phyloP scores from a whole-genome alignment of 352 stramenopile species.

The Phytophthora nicotianae region DNA sequence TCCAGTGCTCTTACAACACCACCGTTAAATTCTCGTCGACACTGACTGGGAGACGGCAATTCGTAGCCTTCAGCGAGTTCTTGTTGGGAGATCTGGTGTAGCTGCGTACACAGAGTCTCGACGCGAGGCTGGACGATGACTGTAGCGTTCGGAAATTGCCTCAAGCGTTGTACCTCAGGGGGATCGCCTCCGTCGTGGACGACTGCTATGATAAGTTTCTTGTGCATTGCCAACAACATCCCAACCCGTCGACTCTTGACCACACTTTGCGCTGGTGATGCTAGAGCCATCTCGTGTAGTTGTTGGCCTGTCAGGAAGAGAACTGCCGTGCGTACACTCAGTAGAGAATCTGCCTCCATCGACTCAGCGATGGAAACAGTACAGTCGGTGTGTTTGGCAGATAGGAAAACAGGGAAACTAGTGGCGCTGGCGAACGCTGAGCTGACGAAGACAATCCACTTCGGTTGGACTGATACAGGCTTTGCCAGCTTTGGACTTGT shows the following conservation, averaged over 20 bases:
- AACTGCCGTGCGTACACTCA: conserved; percentile 47
- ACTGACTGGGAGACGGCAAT: conserved; percentile 32
- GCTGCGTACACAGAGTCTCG: conserved; percentile 25
- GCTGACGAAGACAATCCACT: conserved; percentile 40
- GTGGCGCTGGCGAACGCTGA: conserved; percentile 35
- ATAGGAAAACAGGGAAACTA: conserved; percentile 31
- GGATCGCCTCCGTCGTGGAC: conserved; percentile 21
- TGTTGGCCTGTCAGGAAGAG: conserved; percentile 30
- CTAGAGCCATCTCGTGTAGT: conserved; percentile 25
- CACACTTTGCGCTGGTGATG: conserved; percentile 31
- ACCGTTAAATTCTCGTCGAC: conserved; percentile 9
- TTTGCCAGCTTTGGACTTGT: conserved; percentile 14
- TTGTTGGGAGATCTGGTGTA: conserved; percentile 36
- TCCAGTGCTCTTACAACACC: conserved; percentile 37
- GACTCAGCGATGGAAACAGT: conserved; percentile 44
- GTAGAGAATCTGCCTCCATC: conserved; percentile 52
- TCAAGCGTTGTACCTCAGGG: conserved; percentile 28
- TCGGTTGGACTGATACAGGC: conserved; percentile 5
- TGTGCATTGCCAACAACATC: conserved; percentile 49
- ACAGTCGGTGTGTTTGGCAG: conserved; percentile 13
- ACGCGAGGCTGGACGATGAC: conserved; percentile 26
- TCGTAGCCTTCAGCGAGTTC: conserved; percentile 47
- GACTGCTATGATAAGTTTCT: conserved; percentile 56
- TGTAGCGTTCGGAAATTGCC: conserved; percentile 33
- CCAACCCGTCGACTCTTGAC: conserved; percentile 36